Evolutionary conservation across 2,329 filamentous ascomycete species (phyloP).

Genomic region (Aspergillus vadensis): DNA sequence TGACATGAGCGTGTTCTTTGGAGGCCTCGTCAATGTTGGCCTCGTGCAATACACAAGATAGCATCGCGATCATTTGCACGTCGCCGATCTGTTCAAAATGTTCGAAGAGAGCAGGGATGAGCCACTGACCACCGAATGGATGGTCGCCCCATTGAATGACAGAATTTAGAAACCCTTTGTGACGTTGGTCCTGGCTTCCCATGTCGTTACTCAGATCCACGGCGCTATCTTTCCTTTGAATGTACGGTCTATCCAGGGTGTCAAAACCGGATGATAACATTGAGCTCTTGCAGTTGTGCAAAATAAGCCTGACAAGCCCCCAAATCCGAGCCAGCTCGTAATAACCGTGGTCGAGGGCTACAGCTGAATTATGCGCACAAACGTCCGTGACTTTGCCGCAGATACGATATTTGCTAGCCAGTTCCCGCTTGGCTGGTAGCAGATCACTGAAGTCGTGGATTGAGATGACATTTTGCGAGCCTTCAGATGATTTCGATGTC

Average conservation of each 20-base stretch:
- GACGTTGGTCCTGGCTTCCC: constrained; percentile 34
- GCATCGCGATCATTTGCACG: constrained; percentile 66
- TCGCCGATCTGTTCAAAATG: constrained; percentile 64
- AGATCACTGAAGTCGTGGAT: constrained; percentile 70
- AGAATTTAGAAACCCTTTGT: constrained; percentile 43
- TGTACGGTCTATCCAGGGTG: constrained; percentile 63
- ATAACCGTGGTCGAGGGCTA: constrained; percentile 71
- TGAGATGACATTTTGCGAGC: constrained; percentile 68
- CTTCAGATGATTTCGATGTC: constrained; percentile 49
- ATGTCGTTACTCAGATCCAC: constrained; percentile 35
- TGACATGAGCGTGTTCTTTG: constrained; percentile 15
- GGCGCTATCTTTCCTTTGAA: constrained; percentile 38
- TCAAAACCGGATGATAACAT: constrained; percentile 63
- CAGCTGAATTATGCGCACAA: constrained; percentile 78
- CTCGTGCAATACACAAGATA: constrained; percentile 61
- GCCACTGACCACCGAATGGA: constrained; percentile 57
- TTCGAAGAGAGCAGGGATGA: constrained; percentile 59
- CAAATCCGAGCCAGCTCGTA: constrained; percentile 78
- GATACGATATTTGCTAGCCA: constrained; percentile 79
- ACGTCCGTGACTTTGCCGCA: constrained; percentile 80
- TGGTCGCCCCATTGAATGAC: constrained; percentile 60
- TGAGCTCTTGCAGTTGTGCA: constrained; percentile 75
- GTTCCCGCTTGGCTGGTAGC: constrained; percentile 74
- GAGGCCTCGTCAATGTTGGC: constrained; percentile 46
- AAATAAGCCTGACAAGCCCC: constrained; percentile 75